These are phyloP conservation scores for Candida sithepensis DNA, from an alignment of 805 yeast genomes.

Conservation along the genomic window DNA sequence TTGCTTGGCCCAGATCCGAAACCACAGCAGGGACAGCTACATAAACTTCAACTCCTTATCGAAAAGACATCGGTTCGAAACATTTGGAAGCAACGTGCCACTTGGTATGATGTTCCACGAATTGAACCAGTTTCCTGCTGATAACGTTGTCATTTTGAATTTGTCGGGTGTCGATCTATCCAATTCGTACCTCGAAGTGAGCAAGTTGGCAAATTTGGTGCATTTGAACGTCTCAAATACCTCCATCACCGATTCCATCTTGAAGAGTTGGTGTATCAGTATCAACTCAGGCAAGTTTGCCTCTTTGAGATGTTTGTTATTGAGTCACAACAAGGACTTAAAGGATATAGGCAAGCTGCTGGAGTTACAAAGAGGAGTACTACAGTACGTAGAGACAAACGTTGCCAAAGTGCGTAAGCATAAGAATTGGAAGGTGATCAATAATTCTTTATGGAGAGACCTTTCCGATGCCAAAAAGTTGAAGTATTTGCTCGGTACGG, in stretches of 20 bases:
- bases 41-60: conserved; percentile 16
- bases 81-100: conserved; percentile 27
- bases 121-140: conserved; percentile 7
- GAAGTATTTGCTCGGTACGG: conserved; percentile 8
- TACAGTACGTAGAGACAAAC: conserved; percentile 16
- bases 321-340: conserved; percentile 11
- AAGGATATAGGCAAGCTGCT: conserved; percentile 6
- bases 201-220: conserved; percentile 10
- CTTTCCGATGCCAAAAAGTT: conserved; percentile 15
- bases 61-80: conserved; percentile 33
- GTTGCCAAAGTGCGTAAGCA: not conserved
- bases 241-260: conserved; percentile 15
- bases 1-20: too few species aligned
- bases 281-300: conserved; percentile 24
- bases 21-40: not conserved
- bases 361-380: conserved; percentile 1
- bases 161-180: conserved; percentile 12
- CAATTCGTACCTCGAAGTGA: conserved; percentile 3
- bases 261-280: conserved; percentile 25
- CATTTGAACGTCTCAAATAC: conserved; percentile 21
- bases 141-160: conserved; percentile 18
- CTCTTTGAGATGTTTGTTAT: conserved; percentile 14
- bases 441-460: not conserved
- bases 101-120: conserved; percentile 10
- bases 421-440: conserved; percentile 3